Evolutionary conservation across 768 basidiomycete species (phyloP).

Genomic region (Hypsizygus marmoreus): DNA sequence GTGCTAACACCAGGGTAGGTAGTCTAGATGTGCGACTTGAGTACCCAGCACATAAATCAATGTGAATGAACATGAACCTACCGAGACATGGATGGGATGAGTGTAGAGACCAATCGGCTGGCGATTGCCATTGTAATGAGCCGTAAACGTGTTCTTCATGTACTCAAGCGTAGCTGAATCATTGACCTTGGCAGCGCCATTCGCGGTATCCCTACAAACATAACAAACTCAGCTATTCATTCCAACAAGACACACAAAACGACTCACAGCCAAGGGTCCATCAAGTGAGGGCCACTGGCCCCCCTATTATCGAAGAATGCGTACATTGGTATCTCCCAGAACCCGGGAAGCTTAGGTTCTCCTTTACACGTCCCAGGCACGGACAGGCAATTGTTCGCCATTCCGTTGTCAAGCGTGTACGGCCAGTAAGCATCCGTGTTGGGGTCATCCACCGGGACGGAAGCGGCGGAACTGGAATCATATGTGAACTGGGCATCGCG

Average conservation of each 20-base stretch:
- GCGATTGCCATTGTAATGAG: constrained; percentile 72
- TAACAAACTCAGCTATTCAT: neutral
- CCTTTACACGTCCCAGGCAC: constrained; percentile 63
- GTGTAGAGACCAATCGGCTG: constrained; percentile 83
- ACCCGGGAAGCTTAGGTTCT: constrained; percentile 68
- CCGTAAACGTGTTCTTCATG: constrained; percentile 74
- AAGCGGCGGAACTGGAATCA: constrained; percentile 63
- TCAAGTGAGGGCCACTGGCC: constrained; percentile 60
- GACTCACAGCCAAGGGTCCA: constrained; percentile 82
- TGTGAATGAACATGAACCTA: constrained; percentile 23
- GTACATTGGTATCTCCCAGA: constrained; percentile 89
- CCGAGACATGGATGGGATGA: constrained; percentile 77
- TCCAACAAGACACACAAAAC: neutral
- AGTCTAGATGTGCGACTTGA: constrained; percentile 26
- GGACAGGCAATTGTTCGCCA: constrained; percentile 75
- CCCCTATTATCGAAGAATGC: constrained; percentile 68
- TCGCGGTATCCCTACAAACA: constrained; percentile 48
- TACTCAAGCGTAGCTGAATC: constrained; percentile 67
- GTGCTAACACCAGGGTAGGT: constrained; percentile 62
- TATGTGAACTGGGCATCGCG: constrained; percentile 63
- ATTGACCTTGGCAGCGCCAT: constrained; percentile 51
- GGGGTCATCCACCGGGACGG: constrained; percentile 65
- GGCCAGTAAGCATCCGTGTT: constrained; percentile 82
- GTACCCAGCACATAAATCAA: neutral
- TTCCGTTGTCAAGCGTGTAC: constrained; percentile 76